phyloP scores from a whole-genome alignment of 2,329 filamentous ascomycete genomes.

The Sporothrix globosa region DNA sequence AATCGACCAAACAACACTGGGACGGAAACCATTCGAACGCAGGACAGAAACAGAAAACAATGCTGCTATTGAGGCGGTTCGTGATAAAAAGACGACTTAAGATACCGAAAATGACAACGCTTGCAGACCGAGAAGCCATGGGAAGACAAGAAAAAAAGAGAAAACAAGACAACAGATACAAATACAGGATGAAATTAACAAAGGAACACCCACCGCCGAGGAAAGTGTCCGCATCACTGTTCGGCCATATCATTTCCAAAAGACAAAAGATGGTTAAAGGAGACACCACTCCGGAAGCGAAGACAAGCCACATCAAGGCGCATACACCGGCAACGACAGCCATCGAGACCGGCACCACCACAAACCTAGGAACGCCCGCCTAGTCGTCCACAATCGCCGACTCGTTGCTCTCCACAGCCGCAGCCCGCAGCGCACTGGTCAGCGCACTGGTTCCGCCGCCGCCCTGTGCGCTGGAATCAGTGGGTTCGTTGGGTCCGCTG shows the following conservation, averaged over 20 bases:
- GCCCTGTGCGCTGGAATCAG: too few relatives aligned
- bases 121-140: not conserved
- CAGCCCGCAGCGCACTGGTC: not conserved
- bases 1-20: not conserved
- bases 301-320: not conserved
- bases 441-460: not conserved
- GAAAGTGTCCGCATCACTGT: not conserved
- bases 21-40: not conserved
- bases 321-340: not conserved
- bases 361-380: not conserved
- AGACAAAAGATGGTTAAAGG: not conserved
- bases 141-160: not conserved
- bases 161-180: too few relatives aligned
- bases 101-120: slow-evolving; percentile 1
- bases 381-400: slow-evolving; percentile 26
- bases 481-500: too few relatives aligned
- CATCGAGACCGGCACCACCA: not conserved
- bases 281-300: not conserved
- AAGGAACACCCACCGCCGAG: not conserved
- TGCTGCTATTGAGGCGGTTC: slow-evolving; percentile 2
- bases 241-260: not conserved
- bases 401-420: slow-evolving; percentile 19
- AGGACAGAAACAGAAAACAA: too few relatives aligned
- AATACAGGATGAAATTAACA: not conserved
- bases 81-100: not conserved